phyloP scores from a whole-genome alignment of 192 early-diverging fungal genomes.

The Coemansia sp. region DNA sequence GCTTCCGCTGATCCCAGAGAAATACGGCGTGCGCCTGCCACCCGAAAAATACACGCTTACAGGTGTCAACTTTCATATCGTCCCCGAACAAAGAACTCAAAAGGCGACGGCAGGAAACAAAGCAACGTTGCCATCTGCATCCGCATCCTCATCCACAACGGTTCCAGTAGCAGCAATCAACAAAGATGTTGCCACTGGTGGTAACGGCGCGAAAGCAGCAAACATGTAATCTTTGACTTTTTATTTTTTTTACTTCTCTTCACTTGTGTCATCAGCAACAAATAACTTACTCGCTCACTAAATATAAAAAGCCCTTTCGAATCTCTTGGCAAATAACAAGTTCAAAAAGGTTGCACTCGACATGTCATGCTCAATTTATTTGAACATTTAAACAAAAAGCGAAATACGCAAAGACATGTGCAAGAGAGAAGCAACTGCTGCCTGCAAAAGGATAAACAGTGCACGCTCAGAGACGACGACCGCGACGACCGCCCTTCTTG shows the following conservation, averaged over 20 bases:
- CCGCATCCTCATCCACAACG: not conserved
- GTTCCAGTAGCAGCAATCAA: not conserved
- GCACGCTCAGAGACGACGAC: slow-evolving; percentile 87
- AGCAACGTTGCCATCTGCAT: no score
- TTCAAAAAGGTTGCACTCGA: not conserved
- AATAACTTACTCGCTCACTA: no score
- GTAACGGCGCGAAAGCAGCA: not conserved
- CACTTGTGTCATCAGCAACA: not conserved
- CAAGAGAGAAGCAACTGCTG: not conserved
- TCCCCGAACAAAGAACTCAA: slow-evolving; percentile 56
- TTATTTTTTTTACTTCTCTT: not conserved
- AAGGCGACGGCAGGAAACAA: not conserved
- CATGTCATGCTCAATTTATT: not conserved
- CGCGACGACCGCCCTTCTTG: slow-evolving; percentile 99
- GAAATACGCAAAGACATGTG: not conserved
- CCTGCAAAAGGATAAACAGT: slow-evolving; percentile 1
- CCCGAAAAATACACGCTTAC: slow-evolving; percentile 75
- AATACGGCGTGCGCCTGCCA: slow-evolving; percentile 75
- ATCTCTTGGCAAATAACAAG: no score
- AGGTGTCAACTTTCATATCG: slow-evolving; percentile 75
- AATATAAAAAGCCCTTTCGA: no score
- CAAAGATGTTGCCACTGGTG: no score
- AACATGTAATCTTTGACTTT: not conserved
- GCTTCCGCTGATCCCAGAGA: slow-evolving; percentile 75
- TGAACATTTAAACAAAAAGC: not conserved